A percentile compares a stretch with the other conserved stretches of the same genome.
phyloP scores from a whole-genome alignment of 257 asterid species.

The Buddleja alternifolia region DNA sequence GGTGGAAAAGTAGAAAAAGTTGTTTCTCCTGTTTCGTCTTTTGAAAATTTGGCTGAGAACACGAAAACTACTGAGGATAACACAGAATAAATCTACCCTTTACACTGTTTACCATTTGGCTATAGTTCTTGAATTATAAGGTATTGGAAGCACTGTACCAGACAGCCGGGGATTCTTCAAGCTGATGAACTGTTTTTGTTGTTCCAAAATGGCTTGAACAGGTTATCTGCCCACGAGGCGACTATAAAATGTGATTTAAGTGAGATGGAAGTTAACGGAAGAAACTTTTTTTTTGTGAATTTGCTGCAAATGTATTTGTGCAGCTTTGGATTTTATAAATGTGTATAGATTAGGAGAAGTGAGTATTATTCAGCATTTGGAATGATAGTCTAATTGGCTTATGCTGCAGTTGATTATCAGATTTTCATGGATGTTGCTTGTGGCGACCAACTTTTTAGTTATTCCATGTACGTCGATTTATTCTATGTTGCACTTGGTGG shows the following conservation, averaged over 20 bases:
- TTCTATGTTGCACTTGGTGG: no score
- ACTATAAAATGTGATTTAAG: conserved; percentile 8
- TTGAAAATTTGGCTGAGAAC: conserved; percentile 18
- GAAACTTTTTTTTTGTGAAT: conserved; percentile 22
- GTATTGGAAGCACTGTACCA: neutral
- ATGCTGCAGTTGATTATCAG: conserved; percentile 19
- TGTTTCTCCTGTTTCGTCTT: conserved; percentile 27
- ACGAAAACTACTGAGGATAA: conserved; percentile 15
- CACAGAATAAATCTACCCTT: conserved; percentile 6
- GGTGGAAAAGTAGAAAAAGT: conserved; percentile 31
- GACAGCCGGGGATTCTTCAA: neutral
- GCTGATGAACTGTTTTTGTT: neutral
- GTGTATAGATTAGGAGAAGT: conserved; percentile 15
- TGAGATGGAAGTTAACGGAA: neutral
- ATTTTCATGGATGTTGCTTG: no score
- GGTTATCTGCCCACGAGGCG: conserved; percentile 6
- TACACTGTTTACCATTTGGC: conserved; percentile 2
- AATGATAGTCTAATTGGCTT: conserved; percentile 15
- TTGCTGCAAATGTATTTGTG: conserved; percentile 22
- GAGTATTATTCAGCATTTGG: conserved; percentile 7
- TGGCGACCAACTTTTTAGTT: no score
- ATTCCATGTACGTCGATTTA: no score
- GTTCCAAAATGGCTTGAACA: conserved; percentile 4
- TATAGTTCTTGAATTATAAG: conserved; percentile 18
- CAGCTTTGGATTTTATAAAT: conserved; percentile 27